These are phyloP conservation scores for Salix koriyanagi DNA, from an alignment of 345 rosid species.

Conservation along the genomic window DNA sequence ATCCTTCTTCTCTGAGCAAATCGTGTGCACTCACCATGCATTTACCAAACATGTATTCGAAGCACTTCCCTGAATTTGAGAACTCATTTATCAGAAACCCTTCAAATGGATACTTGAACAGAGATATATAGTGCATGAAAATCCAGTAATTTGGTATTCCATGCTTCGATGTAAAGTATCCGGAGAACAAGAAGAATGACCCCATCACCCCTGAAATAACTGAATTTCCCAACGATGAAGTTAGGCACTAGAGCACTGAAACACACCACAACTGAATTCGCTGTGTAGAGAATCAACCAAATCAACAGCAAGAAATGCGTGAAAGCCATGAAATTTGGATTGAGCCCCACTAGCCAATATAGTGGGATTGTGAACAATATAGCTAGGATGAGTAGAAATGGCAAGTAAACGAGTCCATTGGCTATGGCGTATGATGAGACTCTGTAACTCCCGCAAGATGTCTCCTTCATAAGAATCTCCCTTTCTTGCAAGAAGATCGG, in stretches of 20 bases:
- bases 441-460: slow-evolving; percentile 79
- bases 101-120: slow-evolving; percentile 97
- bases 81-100: slow-evolving; percentile 88
- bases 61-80: slow-evolving; percentile 69
- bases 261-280: slow-evolving; percentile 92
- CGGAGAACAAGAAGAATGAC: slow-evolving; percentile 88
- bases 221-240: slow-evolving; percentile 86
- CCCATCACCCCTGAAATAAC: slow-evolving; percentile 96
- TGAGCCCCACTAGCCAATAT: slow-evolving; percentile 88
- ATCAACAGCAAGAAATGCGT: slow-evolving; percentile 64
- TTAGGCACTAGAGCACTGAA: slow-evolving; percentile 88
- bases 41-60: slow-evolving; percentile 57
- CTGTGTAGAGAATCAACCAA: slow-evolving; percentile 95
- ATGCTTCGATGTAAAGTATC: slow-evolving; percentile 78
- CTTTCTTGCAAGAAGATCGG: slow-evolving; percentile 89
- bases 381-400: slow-evolving; percentile 81
- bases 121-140: slow-evolving; percentile 87
- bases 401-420: slow-evolving; percentile 82
- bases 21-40: slow-evolving; percentile 66
- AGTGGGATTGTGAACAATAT: slow-evolving; percentile 62
- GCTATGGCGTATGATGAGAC: slow-evolving; percentile 86
- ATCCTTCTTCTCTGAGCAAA: slow-evolving; percentile 72
- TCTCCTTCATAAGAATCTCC: slow-evolving; percentile 87
- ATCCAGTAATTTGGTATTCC: slow-evolving; percentile 86
- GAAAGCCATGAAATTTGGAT: slow-evolving; percentile 62